Evolutionary conservation across 2,329 filamentous ascomycete genomes (phyloP), one percentile per base, ranked within the genome.

Genomic region (Hansfordia pulvinata): DNA sequence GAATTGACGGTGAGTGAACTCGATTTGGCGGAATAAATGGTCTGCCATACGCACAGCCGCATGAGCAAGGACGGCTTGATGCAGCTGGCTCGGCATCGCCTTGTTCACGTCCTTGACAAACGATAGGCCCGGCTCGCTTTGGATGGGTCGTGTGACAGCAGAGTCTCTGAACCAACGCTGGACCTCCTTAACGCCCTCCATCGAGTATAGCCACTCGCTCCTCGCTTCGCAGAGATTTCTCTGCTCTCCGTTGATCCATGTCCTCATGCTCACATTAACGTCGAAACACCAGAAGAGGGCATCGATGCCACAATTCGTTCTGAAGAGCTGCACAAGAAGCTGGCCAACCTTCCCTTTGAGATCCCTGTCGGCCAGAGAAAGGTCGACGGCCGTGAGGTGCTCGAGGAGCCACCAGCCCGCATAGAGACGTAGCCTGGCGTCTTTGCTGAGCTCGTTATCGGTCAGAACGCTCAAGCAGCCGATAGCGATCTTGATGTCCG

Each of bases 171-270:
- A 28, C 43, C 43, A 48, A 6, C 39, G 38, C 6, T 32, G 29
- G 23, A 48, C 20, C 26, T 46, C 36, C 6, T 32, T 25, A 3
- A 42, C 35, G 4, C 43, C 43, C 8, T 33, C 30, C 3, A 28
- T 37, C 6, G 44, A 42, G 24, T 46, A 46, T 2, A 48, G 21
- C 43, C 43, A 48, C 25, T 47, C 43, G n/a, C 25, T 26, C 13
- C 43, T 35, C 12, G 33, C 20, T 17, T 43, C 37, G 7, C 35
- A 34, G 19, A 42, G 13, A 6, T 27, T 30, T 1, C 10, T 20
- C 7, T 40, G 37, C 23, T 47, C 44, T 3, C 28, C 37, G 19
- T 33, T 24, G 10, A 38, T 33, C 44, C 44, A 47, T 1, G 41
- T 47, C 23, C 41, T 40, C 25, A 34, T 32, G 24, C 42, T 39